phyloP scores from a whole-genome alignment of 306 rosid species.

The Malus sieversii region DNA sequence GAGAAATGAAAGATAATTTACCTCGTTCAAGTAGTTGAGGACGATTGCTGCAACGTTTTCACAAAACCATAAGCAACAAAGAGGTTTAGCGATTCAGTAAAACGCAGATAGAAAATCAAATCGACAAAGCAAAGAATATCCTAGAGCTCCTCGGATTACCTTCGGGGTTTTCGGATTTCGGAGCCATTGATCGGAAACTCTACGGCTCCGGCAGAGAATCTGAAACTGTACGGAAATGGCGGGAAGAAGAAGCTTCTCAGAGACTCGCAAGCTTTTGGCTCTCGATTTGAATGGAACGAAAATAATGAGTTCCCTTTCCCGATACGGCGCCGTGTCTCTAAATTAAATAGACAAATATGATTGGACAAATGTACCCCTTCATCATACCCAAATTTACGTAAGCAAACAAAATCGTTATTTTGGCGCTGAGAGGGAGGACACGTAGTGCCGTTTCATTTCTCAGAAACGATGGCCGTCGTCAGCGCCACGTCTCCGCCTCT shows the following conservation, averaged over 20 bases:
- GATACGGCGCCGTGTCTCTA: not conserved
- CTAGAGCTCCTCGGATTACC: conserved; percentile 26
- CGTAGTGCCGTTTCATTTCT: conserved; percentile 10
- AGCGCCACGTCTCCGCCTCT: conserved; percentile 30
- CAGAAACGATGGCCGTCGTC: conserved; percentile 16
- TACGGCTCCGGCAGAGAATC: not conserved
- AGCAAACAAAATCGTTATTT: not conserved
- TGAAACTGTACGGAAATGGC: conserved; percentile 33
- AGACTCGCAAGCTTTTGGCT: not conserved
- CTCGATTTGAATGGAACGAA: not conserved
- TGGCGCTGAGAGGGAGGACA: conserved; percentile 18
- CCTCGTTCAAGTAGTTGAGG: conserved; percentile 81
- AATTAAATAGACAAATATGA: not conserved
- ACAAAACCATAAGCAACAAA: not conserved
- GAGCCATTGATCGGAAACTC: conserved; percentile 55
- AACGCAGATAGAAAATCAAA: not conserved
- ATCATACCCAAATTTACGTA: not conserved
- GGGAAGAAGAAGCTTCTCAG: conserved; percentile 43
- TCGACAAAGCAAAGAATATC: not conserved
- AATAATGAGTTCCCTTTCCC: not conserved
- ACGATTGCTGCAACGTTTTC: conserved; percentile 65
- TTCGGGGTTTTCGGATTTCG: conserved; percentile 68
- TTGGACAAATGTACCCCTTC: not conserved
- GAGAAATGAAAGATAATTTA: conserved; percentile 1
- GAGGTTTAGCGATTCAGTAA: not conserved